phyloP scores from a whole-genome alignment of 2,329 filamentous ascomycete genomes.

The Colletotrichum spinosum region DNA sequence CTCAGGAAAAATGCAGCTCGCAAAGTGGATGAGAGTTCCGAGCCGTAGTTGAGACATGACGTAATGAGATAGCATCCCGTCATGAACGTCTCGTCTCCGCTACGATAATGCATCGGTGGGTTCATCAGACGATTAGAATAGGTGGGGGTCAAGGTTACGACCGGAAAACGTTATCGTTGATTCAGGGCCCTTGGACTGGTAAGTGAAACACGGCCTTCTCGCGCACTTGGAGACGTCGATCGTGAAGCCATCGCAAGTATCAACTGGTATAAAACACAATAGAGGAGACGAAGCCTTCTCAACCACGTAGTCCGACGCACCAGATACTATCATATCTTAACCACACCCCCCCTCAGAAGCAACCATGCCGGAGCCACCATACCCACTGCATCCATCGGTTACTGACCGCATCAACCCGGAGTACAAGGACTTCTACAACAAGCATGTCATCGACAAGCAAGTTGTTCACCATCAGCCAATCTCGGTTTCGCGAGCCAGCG shows the following conservation, averaged over 20 bases:
- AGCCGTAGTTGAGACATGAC: no score
- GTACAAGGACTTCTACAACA: slow-evolving; percentile 65
- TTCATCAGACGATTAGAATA: neutral
- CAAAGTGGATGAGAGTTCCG: no score
- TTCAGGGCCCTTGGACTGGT: slow-evolving; percentile 10
- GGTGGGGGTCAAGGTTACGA: slow-evolving; percentile 17
- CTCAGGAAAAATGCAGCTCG: no score
- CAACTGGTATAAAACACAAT: neutral
- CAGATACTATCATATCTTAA: neutral
- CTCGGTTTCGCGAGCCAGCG: slow-evolving; percentile 60
- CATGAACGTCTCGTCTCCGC: no score
- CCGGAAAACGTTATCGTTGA: slow-evolving; percentile 17
- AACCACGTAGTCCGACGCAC: neutral
- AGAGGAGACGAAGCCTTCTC: neutral
- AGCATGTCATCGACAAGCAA: slow-evolving; percentile 60
- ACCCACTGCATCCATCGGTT: slow-evolving; percentile 37
- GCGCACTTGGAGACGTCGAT: neutral
- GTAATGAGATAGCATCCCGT: no score
- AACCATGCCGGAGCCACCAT: slow-evolving; percentile 45
- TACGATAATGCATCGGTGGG: no score
- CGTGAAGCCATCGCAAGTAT: neutral
- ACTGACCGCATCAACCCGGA: slow-evolving; percentile 58
- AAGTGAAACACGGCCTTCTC: neutral
- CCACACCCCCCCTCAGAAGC: neutral
- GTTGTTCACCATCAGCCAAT: slow-evolving; percentile 68